Evolutionary conservation across 257 asterid species (phyloP).

Genomic region (Handroanthus guayacan): DNA sequence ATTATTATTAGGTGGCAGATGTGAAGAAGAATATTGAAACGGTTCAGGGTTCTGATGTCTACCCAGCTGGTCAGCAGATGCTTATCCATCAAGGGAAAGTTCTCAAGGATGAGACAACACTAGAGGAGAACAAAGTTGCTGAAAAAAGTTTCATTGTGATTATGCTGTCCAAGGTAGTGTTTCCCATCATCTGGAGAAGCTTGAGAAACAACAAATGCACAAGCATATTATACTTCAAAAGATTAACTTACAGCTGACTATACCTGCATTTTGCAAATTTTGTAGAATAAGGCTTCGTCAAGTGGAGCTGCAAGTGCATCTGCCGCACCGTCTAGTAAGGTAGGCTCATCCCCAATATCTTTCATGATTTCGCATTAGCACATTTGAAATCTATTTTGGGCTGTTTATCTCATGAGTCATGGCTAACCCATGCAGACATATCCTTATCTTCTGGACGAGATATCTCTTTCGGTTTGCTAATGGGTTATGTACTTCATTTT

Average conservation of each 20-base stretch:
- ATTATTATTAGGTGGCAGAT: constrained; percentile 64
- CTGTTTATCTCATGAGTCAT: constrained; percentile 4
- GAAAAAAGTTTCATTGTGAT: constrained; percentile 81
- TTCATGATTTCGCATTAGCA: not conserved
- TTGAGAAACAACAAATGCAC: too few species aligned
- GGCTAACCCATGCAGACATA: constrained; percentile 3
- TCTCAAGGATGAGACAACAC: constrained; percentile 75
- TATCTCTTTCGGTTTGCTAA: constrained; percentile 8
- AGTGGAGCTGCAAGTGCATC: constrained; percentile 61
- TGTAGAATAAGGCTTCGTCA: constrained; percentile 66
- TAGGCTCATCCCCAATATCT: constrained; percentile 46
- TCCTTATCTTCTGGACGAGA: constrained; percentile 13
- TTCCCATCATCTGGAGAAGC: constrained; percentile 14
- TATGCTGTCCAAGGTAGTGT: constrained; percentile 78
- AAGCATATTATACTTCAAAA: not conserved
- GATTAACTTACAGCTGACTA: constrained; percentile 20
- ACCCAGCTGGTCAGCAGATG: constrained; percentile 85
- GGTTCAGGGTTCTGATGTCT: constrained; percentile 70
- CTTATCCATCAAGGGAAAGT: constrained; percentile 95
- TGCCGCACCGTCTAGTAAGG: constrained; percentile 58
- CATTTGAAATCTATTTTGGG: not conserved
- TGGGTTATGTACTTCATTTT: not conserved
- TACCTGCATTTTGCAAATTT: constrained; percentile 34
- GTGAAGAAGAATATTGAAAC: constrained; percentile 81
- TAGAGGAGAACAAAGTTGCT: constrained; percentile 82